phyloP scores from a whole-genome alignment of 164 flowering plant species.

The Aristolochia californica region DNA sequence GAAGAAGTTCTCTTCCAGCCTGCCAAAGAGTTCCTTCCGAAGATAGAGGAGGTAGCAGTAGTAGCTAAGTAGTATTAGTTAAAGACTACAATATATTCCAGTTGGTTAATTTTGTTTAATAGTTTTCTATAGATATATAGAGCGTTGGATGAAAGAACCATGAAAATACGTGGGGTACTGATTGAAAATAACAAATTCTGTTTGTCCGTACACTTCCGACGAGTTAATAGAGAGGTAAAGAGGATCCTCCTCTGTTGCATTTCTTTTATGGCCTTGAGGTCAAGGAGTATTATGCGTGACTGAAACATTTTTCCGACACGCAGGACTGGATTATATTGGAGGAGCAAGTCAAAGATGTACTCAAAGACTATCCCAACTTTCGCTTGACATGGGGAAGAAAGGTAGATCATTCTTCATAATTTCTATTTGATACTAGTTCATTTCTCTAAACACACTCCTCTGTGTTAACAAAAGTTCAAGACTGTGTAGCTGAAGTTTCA shows the following conservation, averaged over 20 bases:
- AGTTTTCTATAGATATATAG: slow-evolving; percentile 3
- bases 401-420: too few relatives aligned
- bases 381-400: slow-evolving; percentile 11
- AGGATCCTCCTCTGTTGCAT: not conserved
- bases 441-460: not conserved
- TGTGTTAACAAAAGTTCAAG: too few relatives aligned
- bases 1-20: slow-evolving; percentile 60
- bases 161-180: slow-evolving; percentile 5
- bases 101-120: not conserved
- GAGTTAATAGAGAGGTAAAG: slow-evolving; percentile 10
- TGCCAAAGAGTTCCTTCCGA: slow-evolving; percentile 67
- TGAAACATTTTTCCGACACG: not conserved
- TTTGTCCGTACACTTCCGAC: slow-evolving; percentile 11
- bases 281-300: not conserved
- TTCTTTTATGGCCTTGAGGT: not conserved
- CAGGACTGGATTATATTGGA: slow-evolving; percentile 10
- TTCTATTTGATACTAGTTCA: too few relatives aligned
- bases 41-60: slow-evolving; percentile 59
- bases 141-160: slow-evolving; percentile 10
- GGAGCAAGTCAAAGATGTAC: slow-evolving; percentile 5
- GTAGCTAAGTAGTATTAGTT: not conserved
- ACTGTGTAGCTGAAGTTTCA: too few relatives aligned
- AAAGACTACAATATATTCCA: not conserved
- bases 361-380: slow-evolving; percentile 8
- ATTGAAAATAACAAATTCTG: slow-evolving; percentile 16